Percentiles rank a stretch among this genome's conserved stretches.
These are phyloP conservation scores for Penicillium paneum DNA, from an alignment of 2,329 filamentous ascomycete species.

Conservation along the genomic window DNA sequence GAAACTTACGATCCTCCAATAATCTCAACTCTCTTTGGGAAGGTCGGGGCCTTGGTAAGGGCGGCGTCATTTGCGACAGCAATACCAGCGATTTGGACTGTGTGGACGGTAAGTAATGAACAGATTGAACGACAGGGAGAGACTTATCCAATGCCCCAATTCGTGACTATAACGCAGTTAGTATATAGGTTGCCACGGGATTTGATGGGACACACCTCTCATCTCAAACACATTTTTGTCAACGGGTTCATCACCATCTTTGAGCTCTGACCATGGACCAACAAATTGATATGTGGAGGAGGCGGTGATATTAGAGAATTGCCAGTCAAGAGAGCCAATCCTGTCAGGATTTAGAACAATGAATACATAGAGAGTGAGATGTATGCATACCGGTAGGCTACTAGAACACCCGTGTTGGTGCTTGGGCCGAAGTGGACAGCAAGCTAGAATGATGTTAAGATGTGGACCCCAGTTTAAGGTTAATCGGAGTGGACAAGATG, in stretches of 20 bases:
- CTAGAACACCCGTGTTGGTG: constrained; percentile 50
- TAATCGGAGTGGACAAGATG: background rate
- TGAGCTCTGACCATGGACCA: constrained; percentile 44
- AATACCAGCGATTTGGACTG: constrained; percentile 54
- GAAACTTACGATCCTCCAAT: constrained; percentile 42
- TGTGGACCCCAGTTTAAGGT: background rate
- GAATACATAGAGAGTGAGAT: background rate
- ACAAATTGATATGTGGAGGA: constrained; percentile 57
- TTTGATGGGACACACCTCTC: constrained; percentile 29
- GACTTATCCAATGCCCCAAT: constrained; percentile 56
- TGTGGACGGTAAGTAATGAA: constrained; percentile 19
- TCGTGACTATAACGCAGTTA: constrained; percentile 47
- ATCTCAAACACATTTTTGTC: constrained; percentile 54
- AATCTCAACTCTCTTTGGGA: constrained; percentile 41
- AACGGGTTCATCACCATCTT: constrained; percentile 43
- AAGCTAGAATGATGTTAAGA: constrained; percentile 28
- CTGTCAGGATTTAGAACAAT: constrained; percentile 27
- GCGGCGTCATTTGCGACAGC: constrained; percentile 47
- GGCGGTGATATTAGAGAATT: constrained; percentile 59
- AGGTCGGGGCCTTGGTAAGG: constrained; percentile 45
- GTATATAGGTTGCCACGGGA: background rate
- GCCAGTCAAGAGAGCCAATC: constrained; percentile 59
- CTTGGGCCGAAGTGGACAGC: constrained; percentile 55
- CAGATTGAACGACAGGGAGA: background rate
- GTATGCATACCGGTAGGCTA: constrained; percentile 50